Conservation (phyloP, 2,329 filamentous ascomycete genomes). For the Aspergillus alliaceus region DNA sequence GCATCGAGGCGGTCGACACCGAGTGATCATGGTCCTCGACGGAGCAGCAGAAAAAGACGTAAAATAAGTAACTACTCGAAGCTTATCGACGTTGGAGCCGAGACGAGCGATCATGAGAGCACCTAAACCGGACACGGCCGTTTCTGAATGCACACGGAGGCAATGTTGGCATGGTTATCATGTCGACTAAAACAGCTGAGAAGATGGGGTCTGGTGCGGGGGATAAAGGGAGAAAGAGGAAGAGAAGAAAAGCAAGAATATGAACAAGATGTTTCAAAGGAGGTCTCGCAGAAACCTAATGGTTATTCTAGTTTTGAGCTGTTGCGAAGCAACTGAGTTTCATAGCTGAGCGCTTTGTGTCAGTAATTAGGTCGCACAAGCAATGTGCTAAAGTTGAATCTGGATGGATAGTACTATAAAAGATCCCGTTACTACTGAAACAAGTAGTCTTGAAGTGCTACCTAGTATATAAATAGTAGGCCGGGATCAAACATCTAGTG, state of each 20-base stretch:
- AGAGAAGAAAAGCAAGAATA: too few species aligned
- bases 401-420: not conserved
- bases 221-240: not conserved
- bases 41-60: conserved; percentile 25
- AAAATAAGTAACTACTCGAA: conserved; percentile 34
- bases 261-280: not conserved
- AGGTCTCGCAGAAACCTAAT: not conserved
- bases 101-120: conserved; percentile 21
- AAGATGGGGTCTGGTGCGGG: not conserved
- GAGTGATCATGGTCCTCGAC: conserved; percentile 10
- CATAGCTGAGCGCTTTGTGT: not conserved
- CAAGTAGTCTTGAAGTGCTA: not conserved
- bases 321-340: not conserved
- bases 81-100: conserved; percentile 29
- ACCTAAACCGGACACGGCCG: not conserved
- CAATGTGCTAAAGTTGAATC: not conserved
- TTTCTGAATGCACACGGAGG: not conserved
- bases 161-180: not conserved
- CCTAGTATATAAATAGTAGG: too few species aligned
- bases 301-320: not conserved
- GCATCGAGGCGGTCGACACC: conserved; percentile 2
- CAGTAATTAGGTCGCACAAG: not conserved
- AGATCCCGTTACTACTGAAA: not conserved
- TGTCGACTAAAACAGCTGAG: too few species aligned
- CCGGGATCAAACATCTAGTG: not conserved